Conservation (phyloP, 2,329 filamentous ascomycete species). For the Beauveria pseudobassiana region DNA sequence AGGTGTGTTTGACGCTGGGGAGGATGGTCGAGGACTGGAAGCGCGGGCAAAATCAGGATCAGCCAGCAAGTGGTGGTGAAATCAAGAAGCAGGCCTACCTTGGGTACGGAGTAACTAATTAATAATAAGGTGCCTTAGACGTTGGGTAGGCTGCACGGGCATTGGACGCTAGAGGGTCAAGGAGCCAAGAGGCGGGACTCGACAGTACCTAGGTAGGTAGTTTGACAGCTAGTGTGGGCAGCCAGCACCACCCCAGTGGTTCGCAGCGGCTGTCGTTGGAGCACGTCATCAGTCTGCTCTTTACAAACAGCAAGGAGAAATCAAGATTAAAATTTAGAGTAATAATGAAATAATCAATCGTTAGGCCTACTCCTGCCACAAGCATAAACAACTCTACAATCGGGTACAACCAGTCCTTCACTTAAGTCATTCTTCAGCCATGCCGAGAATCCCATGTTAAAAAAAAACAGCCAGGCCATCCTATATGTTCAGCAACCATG, state of each 20-base stretch:
- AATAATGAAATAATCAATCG: background rate
- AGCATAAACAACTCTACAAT: background rate
- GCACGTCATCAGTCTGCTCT: too few species aligned
- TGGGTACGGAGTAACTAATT: too few species aligned
- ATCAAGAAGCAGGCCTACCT: background rate
- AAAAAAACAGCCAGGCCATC: background rate
- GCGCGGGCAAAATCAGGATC: slow-evolving; percentile 6
- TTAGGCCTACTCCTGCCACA: background rate
- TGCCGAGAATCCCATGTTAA: background rate
- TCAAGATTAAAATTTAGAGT: background rate
- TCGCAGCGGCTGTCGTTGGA: too few species aligned
- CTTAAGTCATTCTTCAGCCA: background rate
- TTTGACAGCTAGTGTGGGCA: too few species aligned
- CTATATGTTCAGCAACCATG: background rate
- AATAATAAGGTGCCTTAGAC: too few species aligned
- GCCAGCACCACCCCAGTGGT: too few species aligned
- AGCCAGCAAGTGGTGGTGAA: background rate
- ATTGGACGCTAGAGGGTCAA: too few species aligned
- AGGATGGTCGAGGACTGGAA: background rate
- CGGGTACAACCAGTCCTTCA: background rate
- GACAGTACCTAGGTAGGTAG: too few species aligned
- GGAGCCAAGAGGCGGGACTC: too few species aligned
- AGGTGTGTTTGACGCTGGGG: background rate
- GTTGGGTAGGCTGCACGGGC: too few species aligned
- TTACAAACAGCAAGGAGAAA: background rate